A percentile compares a stretch with the other conserved stretches of the same genome.
Conservation (phyloP, 305 asterid species). For the Salvia sclarea region DNA sequence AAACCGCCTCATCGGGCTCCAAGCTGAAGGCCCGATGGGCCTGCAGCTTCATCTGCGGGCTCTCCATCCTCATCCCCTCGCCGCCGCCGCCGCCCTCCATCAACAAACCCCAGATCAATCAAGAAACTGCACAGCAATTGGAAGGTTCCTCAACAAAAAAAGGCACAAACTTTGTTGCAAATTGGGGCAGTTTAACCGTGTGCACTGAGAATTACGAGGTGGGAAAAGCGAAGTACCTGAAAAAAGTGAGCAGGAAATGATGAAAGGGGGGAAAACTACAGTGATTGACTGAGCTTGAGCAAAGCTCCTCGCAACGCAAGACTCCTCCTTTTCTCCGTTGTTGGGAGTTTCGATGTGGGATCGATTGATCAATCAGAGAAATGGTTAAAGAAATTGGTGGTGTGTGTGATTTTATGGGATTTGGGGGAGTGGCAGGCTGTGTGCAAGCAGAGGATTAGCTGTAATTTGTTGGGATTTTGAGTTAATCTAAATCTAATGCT, state of each 20-base stretch:
- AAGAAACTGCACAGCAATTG: slow-evolving; percentile 22
- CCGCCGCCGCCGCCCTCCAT: slow-evolving; percentile 56
- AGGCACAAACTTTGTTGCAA: slow-evolving; percentile 20
- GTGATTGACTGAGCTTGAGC: too few species aligned
- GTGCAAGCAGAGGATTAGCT: slow-evolving; percentile 52
- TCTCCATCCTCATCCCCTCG: slow-evolving; percentile 54
- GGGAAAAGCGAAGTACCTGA: slow-evolving; percentile 32
- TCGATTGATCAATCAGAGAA: slow-evolving; percentile 25
- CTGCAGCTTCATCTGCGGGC: slow-evolving; percentile 56
- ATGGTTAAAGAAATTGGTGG: neutral
- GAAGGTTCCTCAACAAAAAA: slow-evolving; percentile 38
- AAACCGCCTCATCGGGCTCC: slow-evolving; percentile 78
- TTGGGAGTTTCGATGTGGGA: slow-evolving; percentile 41
- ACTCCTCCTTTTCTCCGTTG: slow-evolving; percentile 14
- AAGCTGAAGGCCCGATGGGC: slow-evolving; percentile 66
- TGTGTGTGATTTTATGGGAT: slow-evolving; percentile 30
- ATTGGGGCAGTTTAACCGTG: slow-evolving; percentile 37
- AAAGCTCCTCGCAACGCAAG: slow-evolving; percentile 24
- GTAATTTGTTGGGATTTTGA: slow-evolving; percentile 37
- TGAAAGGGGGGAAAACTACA: slow-evolving; percentile 27
- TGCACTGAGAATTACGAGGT: slow-evolving; percentile 44
- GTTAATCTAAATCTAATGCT: slow-evolving; percentile 24
- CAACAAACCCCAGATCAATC: slow-evolving; percentile 32
- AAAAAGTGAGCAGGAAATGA: slow-evolving; percentile 26
- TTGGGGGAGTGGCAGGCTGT: slow-evolving; percentile 44